Evolutionary conservation across 2,329 filamentous ascomycete species (phyloP), one percentile per base, ranked within the genome.

Genomic region (Aspergillus fructus): DNA sequence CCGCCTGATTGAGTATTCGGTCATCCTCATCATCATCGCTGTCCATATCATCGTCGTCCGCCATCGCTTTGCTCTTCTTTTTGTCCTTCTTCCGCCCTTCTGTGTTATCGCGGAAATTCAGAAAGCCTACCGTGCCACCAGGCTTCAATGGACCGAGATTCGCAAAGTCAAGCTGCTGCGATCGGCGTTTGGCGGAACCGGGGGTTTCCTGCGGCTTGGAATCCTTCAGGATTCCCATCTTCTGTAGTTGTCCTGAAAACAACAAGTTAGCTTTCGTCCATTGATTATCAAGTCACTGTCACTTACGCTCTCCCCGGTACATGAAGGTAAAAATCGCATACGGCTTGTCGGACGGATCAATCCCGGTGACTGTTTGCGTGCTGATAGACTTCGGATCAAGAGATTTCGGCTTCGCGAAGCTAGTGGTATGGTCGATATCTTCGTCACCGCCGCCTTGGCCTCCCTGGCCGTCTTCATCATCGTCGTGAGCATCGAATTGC

Each of bases 291-390:
- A 19, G 27, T 30, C 27, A 8, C 21, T 6, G 17, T 12, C 41
- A 86, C 91, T 81, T 81, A 96, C 93, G 89, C 72, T 96, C 90
- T 73, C 94, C 94, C 60, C 94, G 86, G 74, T 99, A 99, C 77
- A 97, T 91, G 74, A 99, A 99, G 27, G 96, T 97, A 74, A 99
- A 99, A 8, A 90, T 89, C 4, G 94, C 94, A 76, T 96, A 99
- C 3, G 96, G 94, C 76, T 93, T 94, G 62, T 97, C 93, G 19
- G 93, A 92, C 0, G 92, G 91, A 73, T 99, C 94, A 61, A 97
- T 96, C 17, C 93, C 94, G 8, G 94, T 97, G n/a, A 99, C 94
- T 0, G 94, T 99, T 77, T 99, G 94, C 3, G 94, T 99, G 71
- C 93, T 97, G 71, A 99, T 99, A 2, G 91, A 92, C 78, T 97